phyloP scores from a whole-genome alignment of 2,329 filamentous ascomycete genomes.

The Coniella vitis region DNA sequence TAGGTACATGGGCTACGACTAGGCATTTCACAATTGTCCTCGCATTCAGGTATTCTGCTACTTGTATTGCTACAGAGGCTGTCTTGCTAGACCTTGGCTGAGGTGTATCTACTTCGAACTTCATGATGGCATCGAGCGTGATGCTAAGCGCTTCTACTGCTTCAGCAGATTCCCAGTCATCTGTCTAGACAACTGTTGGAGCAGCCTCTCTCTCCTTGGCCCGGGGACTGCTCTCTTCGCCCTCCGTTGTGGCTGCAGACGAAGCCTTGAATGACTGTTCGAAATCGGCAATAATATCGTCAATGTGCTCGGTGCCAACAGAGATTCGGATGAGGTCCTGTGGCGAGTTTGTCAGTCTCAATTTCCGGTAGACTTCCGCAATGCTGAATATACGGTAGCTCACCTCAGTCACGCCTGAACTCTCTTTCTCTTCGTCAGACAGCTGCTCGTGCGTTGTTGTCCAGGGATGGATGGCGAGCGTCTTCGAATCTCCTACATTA shows the following conservation, averaged over 20 bases:
- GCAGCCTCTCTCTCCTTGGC: constrained; percentile 33
- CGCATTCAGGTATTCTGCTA: no score
- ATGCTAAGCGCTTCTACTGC: neutral
- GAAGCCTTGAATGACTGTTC: constrained; percentile 76
- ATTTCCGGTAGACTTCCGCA: neutral
- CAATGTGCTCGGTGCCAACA: constrained; percentile 92
- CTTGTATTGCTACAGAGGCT: no score
- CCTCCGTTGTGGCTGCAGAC: constrained; percentile 34
- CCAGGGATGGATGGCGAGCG: constrained; percentile 91
- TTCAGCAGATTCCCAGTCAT: neutral
- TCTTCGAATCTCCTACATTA: constrained; percentile 95
- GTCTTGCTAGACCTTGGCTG: no score
- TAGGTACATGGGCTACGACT: no score
- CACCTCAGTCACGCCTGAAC: constrained; percentile 75
- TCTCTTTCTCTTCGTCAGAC: constrained; percentile 69
- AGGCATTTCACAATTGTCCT: no score
- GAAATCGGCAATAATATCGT: constrained; percentile 95
- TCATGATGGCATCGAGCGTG: no score
- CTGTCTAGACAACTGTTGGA: constrained; percentile 28
- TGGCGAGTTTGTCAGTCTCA: neutral
- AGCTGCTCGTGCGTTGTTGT: constrained; percentile 93
- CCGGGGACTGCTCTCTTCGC: constrained; percentile 22
- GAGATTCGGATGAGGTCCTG: constrained; percentile 91
- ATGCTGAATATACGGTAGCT: constrained; percentile 11
- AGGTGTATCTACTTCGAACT: no score